Evolutionary conservation across 495 filamentous ascomycete genomes (phyloP).

Genomic region (Coniosporium apollinis): DNA sequence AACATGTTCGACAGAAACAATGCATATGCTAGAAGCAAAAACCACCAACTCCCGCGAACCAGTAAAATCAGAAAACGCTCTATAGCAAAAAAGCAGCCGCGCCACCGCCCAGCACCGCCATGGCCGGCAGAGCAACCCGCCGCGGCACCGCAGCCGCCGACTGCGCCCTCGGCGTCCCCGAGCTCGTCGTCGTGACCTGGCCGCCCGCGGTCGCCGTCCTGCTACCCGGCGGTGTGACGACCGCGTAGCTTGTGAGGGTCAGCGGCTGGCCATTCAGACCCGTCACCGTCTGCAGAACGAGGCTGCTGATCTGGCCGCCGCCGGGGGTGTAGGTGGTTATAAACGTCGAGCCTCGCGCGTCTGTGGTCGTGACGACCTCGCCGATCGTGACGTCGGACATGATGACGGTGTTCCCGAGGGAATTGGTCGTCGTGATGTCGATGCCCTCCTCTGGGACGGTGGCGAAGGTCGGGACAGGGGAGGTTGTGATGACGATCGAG

Average conservation of each 20-base stretch:
- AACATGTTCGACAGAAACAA: too few species aligned
- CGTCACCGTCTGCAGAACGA: slow-evolving; percentile 20
- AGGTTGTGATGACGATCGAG: slow-evolving; percentile 9
- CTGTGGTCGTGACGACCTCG: slow-evolving; percentile 20
- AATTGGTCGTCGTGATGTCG: slow-evolving; percentile 14
- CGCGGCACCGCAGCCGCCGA: too few species aligned
- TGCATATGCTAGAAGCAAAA: too few species aligned
- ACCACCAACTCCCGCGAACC: too few species aligned
- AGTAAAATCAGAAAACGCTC: too few species aligned
- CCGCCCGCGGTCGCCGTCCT: neutral
- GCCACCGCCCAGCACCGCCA: too few species aligned
- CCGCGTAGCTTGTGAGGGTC: slow-evolving; percentile 20
- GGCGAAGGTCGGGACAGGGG: slow-evolving; percentile 8
- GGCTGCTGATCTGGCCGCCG: slow-evolving; percentile 14
- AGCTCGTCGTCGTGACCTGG: neutral
- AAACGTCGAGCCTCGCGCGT: slow-evolving; percentile 18
- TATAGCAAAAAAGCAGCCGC: too few species aligned
- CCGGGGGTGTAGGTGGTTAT: slow-evolving; percentile 23
- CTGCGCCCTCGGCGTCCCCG: too few species aligned
- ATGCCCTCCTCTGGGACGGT: slow-evolving; percentile 3
- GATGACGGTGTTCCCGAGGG: slow-evolving; percentile 9
- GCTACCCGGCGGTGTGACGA: slow-evolving; percentile 3
- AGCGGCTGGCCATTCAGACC: slow-evolving; percentile 16
- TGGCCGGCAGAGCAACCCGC: too few species aligned
- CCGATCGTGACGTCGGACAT: slow-evolving; percentile 11